phyloP scores from a whole-genome alignment of 371 early-diverging fungal species.

The Mortierella sp. region DNA sequence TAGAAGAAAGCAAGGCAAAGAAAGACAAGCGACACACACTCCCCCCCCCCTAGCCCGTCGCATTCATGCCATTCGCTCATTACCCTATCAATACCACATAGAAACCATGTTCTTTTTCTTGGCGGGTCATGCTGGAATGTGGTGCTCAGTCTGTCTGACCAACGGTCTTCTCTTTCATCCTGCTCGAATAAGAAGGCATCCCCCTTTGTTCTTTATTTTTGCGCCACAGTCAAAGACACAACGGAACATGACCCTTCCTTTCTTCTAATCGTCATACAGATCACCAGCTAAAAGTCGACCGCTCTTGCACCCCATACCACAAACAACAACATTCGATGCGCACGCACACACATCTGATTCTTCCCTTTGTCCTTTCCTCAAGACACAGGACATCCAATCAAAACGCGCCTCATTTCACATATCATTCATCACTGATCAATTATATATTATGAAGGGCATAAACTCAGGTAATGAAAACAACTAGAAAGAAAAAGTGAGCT shows the following conservation, averaged over 20 bases:
- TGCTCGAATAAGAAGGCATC: not conserved
- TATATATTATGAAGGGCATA: no score
- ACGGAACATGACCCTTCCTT: not conserved
- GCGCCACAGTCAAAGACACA: not conserved
- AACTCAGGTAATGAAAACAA: no score
- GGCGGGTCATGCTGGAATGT: conserved; percentile 1
- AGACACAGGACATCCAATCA: not conserved
- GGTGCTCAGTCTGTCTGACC: not conserved
- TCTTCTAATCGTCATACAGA: not conserved
- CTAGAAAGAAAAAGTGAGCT: not conserved
- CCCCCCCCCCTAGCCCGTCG: not conserved
- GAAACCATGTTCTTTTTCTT: not conserved
- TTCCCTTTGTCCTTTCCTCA: not conserved
- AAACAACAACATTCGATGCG: not conserved
- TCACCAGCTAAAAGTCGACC: not conserved
- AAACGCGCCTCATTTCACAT: conserved; percentile 5
- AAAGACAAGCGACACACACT: not conserved
- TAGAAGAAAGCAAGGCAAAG: not conserved
- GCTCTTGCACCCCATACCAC: not conserved
- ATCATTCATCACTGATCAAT: not conserved
- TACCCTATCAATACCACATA: not conserved
- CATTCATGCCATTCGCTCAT: not conserved
- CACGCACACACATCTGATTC: not conserved
- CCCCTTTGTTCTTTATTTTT: not conserved
- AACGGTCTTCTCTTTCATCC: not conserved